Conservation (phyloP, 306 rosid genomes). For the Cicer judaicum region DNA sequence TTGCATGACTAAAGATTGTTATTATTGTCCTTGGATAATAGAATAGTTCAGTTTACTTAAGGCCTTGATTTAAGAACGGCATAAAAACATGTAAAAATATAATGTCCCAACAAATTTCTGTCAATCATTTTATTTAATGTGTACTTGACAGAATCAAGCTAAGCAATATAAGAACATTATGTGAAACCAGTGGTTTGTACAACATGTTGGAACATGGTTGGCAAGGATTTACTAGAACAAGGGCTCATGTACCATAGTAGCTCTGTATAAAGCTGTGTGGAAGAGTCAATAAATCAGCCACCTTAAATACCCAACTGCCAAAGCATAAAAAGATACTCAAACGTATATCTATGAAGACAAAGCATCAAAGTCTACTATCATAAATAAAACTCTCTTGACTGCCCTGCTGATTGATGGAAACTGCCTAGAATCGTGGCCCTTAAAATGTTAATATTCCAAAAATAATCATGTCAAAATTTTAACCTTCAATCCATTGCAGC, state of each 20-base stretch:
- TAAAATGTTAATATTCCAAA: constrained; percentile 6
- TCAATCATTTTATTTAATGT: constrained; percentile 25
- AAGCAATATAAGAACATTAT: constrained; percentile 6
- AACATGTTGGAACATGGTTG: constrained; percentile 27
- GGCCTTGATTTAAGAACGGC: constrained; percentile 23
- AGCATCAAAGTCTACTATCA: constrained; percentile 26
- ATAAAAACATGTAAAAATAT: constrained; percentile 27
- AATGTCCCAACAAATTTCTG: constrained; percentile 25
- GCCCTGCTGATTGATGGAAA: not conserved
- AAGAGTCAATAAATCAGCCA: constrained; percentile 11
- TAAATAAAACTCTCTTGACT: constrained; percentile 6
- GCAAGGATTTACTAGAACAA: constrained; percentile 18
- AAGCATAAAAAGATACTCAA: constrained; percentile 22
- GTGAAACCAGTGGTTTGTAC: constrained; percentile 31
- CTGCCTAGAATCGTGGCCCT: not conserved
- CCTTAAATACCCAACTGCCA: constrained; percentile 26
- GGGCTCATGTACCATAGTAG: not conserved
- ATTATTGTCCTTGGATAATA: constrained; percentile 8
- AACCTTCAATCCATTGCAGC: constrained; percentile 8
- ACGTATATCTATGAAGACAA: not conserved
- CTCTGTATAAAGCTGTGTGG: constrained; percentile 6
- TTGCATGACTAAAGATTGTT: constrained; percentile 7
- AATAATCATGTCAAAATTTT: constrained; percentile 3
- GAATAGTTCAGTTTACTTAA: constrained; percentile 21
- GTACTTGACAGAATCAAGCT: constrained; percentile 4